Base-by-base conservation (phyloP, 2,329 filamentous ascomycete genomes). In the Ophiostoma sp. region DNA sequence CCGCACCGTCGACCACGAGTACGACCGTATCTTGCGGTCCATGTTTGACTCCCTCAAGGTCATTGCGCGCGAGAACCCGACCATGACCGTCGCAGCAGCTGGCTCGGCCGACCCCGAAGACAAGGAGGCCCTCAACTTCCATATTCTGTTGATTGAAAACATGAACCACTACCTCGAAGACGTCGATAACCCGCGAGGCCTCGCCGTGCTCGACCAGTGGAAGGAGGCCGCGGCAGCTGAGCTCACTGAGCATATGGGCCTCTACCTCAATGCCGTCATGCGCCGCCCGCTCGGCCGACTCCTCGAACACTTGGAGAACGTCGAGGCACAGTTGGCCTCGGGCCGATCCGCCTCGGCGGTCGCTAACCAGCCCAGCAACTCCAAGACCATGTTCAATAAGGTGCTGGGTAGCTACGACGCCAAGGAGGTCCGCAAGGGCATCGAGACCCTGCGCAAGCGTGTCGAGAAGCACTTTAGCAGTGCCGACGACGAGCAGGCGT, bases 1-100 rank as follows among this genome's bases (percentile, higher is more conserved):
- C 28, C 87, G 90, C 72, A 92, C 91, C 76, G 89, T 98, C 74
- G 94, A 98, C 79, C 89, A 92, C 75, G 94, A 95, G 73, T 99
- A 99, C 81, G 88, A 92, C 75, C 92, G 93, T 75, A 92, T 98
- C 78, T 92, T 97, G 80, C 95, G 93, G 79, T 92, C 93, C 68
- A 99, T 98, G 95, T 98, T 97, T 83, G 95, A 98, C 82, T 96
- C 93, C 69, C 89, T 99, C 75, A 97, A 96, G 82, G 94, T 97
- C 76, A 98, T 98, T 81, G 95, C 96, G 50, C 85, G 89, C 74
- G 90, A 91, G 85, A 93, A 87, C 79, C 90, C 84, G 36, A 72
- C 73, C 33, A 72, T 76, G 74, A 73, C 64, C 69, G 78, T 42
- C 70, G 73, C 42, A 52, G 75, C 48, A 63, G 74, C 69, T 50